Base-by-base conservation (phyloP, 140 eudicot species). In the Flaveria floridana region DNA sequence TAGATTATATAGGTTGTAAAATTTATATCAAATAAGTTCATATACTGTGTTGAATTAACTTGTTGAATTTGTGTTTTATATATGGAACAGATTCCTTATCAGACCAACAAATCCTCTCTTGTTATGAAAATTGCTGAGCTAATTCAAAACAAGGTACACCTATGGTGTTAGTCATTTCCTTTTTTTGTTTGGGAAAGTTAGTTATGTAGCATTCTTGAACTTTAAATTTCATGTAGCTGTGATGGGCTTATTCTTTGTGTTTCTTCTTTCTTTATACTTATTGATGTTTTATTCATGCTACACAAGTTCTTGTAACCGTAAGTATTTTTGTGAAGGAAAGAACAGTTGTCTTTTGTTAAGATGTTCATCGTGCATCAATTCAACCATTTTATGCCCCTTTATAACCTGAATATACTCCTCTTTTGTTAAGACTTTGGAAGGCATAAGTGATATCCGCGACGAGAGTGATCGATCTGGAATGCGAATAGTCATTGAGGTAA, bases 391-490 rank as follows among this genome's bases (percentile, higher is more conserved):
- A 62, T 78, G 23, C 37, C 23, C 42, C 21, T 30, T 71, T 6
- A 62, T 71, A 55, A 72, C 44, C 53, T 74, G 75, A 74, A 16
- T 66, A 41, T 39, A 28, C 44, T 16, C 2, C 15, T 61, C 7
- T n/a, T 69, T 68, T 64, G 30, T 57, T 51, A 67, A 94, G 99
- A 84, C 47, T 68, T 83, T 94, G 81, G 97, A 94, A 77, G 99
- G 99, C 65, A 84, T 94, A 68, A 94, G 99, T 80, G 99, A 94
- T 71, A 90, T 90, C 61, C 99, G 99, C 52, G 97, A 94, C 82
- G 99, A 94, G 84, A 94, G 99, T 85, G 99, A 94, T 81, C 95
- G 99, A 58, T 71, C 86, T 68, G 99, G 99, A 81, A 94, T 94
- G 99, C 97, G 99, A 21, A 77, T 94, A 39, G 99, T 94, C 70